Evolutionary conservation across 176 grass and related monocot species (phyloP), one percentile per base, ranked within the genome.

Genomic region (Dactylis glomerata): DNA sequence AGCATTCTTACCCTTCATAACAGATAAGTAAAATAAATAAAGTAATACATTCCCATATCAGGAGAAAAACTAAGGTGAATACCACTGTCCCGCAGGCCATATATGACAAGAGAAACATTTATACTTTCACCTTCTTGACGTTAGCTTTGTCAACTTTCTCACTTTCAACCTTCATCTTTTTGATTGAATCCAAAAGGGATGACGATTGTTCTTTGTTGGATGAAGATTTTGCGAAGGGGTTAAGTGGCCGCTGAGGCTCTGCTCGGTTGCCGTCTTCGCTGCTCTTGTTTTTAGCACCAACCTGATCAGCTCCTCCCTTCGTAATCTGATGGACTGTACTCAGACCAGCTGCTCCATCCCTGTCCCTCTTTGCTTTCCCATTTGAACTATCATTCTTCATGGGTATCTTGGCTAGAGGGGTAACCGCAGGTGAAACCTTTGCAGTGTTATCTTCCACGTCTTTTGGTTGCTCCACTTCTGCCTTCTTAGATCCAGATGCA

Each of bases 131-230:
- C 63, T 87, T 90, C 49, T 88, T 88, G 73, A 38, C 82, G 26
- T 56, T 80, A 56, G 59, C 64, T 37, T 90, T 90, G 16, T 82
- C 85, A 76, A 76, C 78, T 76, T 83, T 87, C 20, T 90, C 67
- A 16, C 68, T 71, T 59, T 89, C 86, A 32, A 80, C 81, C 58
- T 94, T 91, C 89, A 89, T 94, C 56, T 88, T 94, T 64, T 91
- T 91, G 1, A 94, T 91, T 64, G 92, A 94, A 77, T 94, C 92
- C 46, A 91, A 63, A 55, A 94, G 73, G 22, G 84, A 83, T 49
- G 89, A 64, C 56, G 89, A 79, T 6, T 89, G 90, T 32, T 88
- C 87, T 73, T 87, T 86, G 78, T 28, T 82, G 17, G 74, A 91
- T 23, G 82, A 71, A 1, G 81, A 85, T 88, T 90, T 94, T 26